Percentiles rank a stretch among this genome's conserved stretches.
Conservation (phyloP, 352 stramenopile genomes). For the Saprolegnia diclina region DNA sequence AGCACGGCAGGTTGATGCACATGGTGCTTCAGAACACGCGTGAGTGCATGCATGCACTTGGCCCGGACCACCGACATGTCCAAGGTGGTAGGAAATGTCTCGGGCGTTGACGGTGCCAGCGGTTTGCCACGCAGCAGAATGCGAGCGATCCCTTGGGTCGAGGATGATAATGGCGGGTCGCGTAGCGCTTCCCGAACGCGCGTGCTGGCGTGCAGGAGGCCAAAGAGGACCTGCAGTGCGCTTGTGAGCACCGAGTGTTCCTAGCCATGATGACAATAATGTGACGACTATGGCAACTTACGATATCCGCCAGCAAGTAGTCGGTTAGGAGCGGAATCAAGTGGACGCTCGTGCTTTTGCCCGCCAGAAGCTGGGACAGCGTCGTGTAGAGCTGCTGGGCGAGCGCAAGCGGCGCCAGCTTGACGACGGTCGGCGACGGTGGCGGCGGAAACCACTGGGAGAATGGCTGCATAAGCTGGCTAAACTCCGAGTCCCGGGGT, state of each 20-base stretch:
- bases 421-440: not conserved
- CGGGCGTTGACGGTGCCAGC: not conserved
- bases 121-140: not conserved
- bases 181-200: not conserved
- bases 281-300: not conserved
- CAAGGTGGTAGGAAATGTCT: not conserved
- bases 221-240: not conserved
- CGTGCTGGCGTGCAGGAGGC: not conserved
- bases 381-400: conserved; percentile 12
- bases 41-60: conserved; percentile 1
- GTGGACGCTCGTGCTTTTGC: not conserved
- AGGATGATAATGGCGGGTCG: not conserved
- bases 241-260: not conserved
- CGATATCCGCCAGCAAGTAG: conserved; percentile 3
- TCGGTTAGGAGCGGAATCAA: not conserved
- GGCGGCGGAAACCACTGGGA: conserved; percentile 22
- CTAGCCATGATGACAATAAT: not conserved
- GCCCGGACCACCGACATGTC: not conserved
- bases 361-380: not conserved
- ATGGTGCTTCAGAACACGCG: conserved; percentile 7
- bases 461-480: conserved; percentile 25
- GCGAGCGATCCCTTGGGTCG: not conserved
- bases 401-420: not conserved
- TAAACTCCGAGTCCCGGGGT: conserved; percentile 12
- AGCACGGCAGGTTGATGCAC: conserved; percentile 1